phyloP scores from a whole-genome alignment of 768 basidiomycete species.

The Scleroderma bovista region DNA sequence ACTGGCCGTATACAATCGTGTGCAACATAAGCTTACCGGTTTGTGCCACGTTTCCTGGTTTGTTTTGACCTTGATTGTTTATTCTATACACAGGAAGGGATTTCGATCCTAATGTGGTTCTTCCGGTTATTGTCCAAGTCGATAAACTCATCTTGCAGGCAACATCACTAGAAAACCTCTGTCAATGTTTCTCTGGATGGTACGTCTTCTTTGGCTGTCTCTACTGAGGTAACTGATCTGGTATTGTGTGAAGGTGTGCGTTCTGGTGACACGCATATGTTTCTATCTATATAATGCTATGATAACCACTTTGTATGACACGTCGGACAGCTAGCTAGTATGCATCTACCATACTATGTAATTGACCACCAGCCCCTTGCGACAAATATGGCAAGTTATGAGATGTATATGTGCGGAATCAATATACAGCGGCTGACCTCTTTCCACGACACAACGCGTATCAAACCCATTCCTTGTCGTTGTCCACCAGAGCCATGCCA shows the following conservation, averaged over 20 bases:
- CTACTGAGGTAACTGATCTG: neutral
- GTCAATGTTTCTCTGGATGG: slow-evolving; percentile 97
- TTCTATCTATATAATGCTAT: slow-evolving; percentile 4
- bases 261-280: slow-evolving; percentile 54
- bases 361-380: too few relatives aligned
- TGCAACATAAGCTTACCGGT: slow-evolving; percentile 94
- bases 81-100: slow-evolving; percentile 61
- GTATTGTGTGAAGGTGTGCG: slow-evolving; percentile 48
- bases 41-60: slow-evolving; percentile 10
- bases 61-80: neutral
- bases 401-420: neutral
- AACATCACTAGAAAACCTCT: slow-evolving; percentile 89
- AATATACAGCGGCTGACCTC: neutral
- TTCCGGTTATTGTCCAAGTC: slow-evolving; percentile 81
- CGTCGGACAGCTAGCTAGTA: neutral
- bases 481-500: slow-evolving; percentile 49
- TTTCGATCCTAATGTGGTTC: slow-evolving; percentile 77
- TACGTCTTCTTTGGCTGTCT: slow-evolving; percentile 17
- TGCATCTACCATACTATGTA: neutral
- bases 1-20: slow-evolving; percentile 87
- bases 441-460: neutral
- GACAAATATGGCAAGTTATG: neutral
- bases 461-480: neutral
- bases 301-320: slow-evolving; percentile 20
- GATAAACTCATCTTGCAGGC: slow-evolving; percentile 92